phyloP scores from a whole-genome alignment of 306 rosid species.

The Lotus japonicus region DNA sequence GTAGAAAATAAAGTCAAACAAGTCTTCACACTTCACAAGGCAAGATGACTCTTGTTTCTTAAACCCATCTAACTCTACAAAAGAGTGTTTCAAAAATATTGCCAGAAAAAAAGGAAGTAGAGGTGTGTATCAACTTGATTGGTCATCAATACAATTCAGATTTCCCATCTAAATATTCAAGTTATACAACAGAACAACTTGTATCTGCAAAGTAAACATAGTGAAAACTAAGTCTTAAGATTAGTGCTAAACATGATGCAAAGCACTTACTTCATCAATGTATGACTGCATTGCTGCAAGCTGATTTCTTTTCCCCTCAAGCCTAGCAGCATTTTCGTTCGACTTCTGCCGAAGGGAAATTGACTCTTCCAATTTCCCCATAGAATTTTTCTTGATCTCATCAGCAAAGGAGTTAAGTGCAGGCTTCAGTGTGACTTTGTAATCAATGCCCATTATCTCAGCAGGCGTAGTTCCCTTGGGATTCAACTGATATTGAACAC shows the following conservation, averaged over 20 bases:
- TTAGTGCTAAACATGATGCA: neutral
- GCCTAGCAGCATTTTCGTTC: conserved; percentile 42
- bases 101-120: neutral
- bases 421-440: conserved; percentile 58
- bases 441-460: conserved; percentile 78
- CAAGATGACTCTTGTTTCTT: neutral
- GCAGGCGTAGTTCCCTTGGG: conserved; percentile 63
- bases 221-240: neutral
- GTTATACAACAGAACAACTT: neutral
- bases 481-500: conserved; percentile 62
- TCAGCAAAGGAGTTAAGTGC: conserved; percentile 44
- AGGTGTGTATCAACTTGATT: neutral
- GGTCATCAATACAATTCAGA: neutral
- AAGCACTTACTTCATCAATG: conserved; percentile 54
- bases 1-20: conserved; percentile 14
- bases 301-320: conserved; percentile 57
- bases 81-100: neutral
- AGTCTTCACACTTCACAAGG: neutral
- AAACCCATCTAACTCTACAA: neutral
- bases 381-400: conserved; percentile 55
- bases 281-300: conserved; percentile 37
- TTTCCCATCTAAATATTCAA: neutral
- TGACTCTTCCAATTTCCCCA: conserved; percentile 59
- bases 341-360: conserved; percentile 55
- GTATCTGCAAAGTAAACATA: neutral